Evolutionary conservation across 2,329 filamentous ascomycete genomes (phyloP).

Genomic region (Rhynchosporium graminicola): DNA sequence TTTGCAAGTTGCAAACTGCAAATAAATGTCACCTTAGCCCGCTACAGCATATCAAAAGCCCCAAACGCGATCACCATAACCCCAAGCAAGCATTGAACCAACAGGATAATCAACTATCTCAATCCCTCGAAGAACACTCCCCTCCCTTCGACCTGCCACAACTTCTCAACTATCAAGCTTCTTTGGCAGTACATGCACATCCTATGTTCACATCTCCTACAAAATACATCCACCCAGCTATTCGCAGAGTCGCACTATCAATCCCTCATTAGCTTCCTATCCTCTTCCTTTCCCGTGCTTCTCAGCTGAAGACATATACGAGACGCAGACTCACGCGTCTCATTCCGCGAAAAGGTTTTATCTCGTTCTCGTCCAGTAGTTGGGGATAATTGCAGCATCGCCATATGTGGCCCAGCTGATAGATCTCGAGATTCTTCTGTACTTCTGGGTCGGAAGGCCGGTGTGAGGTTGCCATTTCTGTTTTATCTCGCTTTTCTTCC

Average conservation of each 20-base stretch:
- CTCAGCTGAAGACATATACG: too few relatives aligned
- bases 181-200: neutral
- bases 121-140: too few relatives aligned
- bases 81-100: too few relatives aligned
- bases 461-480: too few relatives aligned
- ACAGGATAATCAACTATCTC: too few relatives aligned
- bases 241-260: neutral
- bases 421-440: neutral
- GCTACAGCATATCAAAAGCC: too few relatives aligned
- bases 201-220: neutral
- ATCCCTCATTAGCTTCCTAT: neutral
- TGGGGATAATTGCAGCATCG: neutral
- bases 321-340: neutral
- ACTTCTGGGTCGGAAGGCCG: neutral
- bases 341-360: neutral
- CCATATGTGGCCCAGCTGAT: neutral
- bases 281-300: neutral
- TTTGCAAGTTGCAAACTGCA: too few relatives aligned
- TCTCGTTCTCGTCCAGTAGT: neutral
- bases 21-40: too few relatives aligned
- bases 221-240: neutral
- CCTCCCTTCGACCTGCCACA: too few relatives aligned
- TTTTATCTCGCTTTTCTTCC: too few relatives aligned
- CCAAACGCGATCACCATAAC: too few relatives aligned
- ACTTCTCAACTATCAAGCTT: neutral